phyloP scores from a whole-genome alignment of 106 monocot species.

The Posidonia australis region DNA sequence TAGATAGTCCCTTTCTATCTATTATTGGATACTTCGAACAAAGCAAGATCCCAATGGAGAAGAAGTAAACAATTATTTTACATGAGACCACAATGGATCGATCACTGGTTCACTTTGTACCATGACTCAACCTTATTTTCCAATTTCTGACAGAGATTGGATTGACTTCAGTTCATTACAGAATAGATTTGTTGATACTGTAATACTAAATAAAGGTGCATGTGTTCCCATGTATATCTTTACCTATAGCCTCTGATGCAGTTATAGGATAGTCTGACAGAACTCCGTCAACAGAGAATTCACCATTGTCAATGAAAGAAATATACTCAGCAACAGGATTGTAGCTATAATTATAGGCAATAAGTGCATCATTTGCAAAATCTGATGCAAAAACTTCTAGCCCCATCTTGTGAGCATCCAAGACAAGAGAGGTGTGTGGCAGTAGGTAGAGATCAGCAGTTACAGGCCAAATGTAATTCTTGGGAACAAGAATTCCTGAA shows the following conservation, averaged over 20 bases:
- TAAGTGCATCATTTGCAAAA: constrained; percentile 60
- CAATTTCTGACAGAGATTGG: no score
- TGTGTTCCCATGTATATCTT: constrained; percentile 1
- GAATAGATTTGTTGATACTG: not conserved
- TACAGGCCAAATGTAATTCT: constrained; percentile 74
- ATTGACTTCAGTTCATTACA: not conserved
- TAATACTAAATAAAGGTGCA: not conserved
- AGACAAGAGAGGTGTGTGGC: constrained; percentile 49
- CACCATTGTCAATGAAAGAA: constrained; percentile 47
- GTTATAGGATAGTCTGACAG: constrained; percentile 70
- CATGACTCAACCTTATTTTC: no score
- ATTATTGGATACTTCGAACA: no score
- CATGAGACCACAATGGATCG: no score
- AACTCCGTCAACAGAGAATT: constrained; percentile 88
- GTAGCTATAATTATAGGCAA: constrained; percentile 81
- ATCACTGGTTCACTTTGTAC: no score
- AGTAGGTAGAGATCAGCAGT: constrained; percentile 42
- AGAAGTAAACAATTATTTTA: no score
- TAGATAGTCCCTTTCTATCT: no score
- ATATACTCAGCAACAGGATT: constrained; percentile 65
- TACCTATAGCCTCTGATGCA: constrained; percentile 74
- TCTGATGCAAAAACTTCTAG: constrained; percentile 70
- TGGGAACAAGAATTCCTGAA: constrained; percentile 79
- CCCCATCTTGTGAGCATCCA: constrained; percentile 64
- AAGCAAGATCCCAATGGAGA: no score